Evolutionary conservation across 2,329 filamentous ascomycete species (phyloP).

Genomic region (Stromatinia cepivora): DNA sequence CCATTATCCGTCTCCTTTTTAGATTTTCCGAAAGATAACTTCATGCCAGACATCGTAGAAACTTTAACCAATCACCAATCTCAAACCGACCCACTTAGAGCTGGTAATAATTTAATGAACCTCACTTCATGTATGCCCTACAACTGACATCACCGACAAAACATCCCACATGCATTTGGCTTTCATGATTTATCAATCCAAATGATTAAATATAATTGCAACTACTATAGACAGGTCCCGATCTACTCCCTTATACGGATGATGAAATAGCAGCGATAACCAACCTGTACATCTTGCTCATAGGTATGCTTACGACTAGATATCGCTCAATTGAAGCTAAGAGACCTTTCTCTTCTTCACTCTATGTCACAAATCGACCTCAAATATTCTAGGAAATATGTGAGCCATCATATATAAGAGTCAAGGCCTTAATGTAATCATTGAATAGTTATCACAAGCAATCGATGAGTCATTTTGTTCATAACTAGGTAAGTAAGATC

Average conservation of each 20-base stretch:
- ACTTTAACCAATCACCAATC: neutral
- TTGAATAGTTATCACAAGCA: neutral
- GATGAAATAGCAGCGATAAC: neutral
- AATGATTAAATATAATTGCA: neutral
- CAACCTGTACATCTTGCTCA: neutral
- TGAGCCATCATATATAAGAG: neutral
- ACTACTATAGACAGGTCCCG: neutral
- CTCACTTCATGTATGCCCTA: neutral
- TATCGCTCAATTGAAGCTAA: neutral
- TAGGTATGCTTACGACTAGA: neutral
- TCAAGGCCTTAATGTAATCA: neutral
- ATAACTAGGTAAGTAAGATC: neutral
- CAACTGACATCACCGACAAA: neutral
- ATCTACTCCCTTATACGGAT: neutral
- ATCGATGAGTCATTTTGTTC: slow-evolving; percentile 7
- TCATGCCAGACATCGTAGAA: neutral
- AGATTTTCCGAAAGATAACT: neutral
- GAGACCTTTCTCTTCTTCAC: neutral
- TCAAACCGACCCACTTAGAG: neutral
- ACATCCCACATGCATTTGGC: neutral
- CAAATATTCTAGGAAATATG: neutral
- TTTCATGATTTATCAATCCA: neutral
- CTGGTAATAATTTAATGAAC: neutral
- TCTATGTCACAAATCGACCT: neutral
- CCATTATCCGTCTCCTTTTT: neutral